A percentile compares a stretch with the other conserved stretches of the same genome.
Conservation (phyloP, 352 stramenopile species). For the Pythium aquatile region DNA sequence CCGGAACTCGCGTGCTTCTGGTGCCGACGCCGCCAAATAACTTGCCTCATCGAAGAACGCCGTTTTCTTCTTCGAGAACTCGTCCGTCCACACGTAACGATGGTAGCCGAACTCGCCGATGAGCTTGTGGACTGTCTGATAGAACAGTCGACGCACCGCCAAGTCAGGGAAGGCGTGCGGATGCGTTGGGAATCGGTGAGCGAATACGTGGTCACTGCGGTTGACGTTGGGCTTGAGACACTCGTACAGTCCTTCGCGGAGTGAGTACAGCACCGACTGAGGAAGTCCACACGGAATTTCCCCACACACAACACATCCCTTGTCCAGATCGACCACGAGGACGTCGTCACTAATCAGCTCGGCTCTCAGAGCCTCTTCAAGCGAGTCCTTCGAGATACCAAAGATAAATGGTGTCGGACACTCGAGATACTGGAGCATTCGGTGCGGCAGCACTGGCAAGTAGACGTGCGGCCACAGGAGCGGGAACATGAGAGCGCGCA, state of each 20-base stretch:
- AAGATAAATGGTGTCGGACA: constrained; percentile 88
- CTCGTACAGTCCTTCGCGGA: constrained; percentile 29
- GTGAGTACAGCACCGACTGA: constrained; percentile 19
- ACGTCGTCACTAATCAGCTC: constrained; percentile 69
- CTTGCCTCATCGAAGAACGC: constrained; percentile 87
- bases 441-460: constrained; percentile 67
- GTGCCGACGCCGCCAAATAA: constrained; percentile 72
- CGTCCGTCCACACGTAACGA: constrained; percentile 81
- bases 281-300: constrained; percentile 24
- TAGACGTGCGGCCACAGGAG: constrained; percentile 88
- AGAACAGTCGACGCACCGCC: constrained; percentile 67
- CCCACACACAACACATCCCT: constrained; percentile 25
- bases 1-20: constrained; percentile 77
- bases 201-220: constrained; percentile 34
- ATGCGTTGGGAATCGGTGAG: constrained; percentile 33
- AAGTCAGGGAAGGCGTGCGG: constrained; percentile 73
- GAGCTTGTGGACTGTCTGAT: constrained; percentile 57
- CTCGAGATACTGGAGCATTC: constrained; percentile 83
- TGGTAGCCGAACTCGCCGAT: constrained; percentile 86
- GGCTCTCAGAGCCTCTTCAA: constrained; percentile 56
- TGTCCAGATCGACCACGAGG: constrained; percentile 62
- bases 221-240: constrained; percentile 37
- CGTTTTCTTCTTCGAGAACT: constrained; percentile 76
- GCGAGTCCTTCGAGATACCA: constrained; percentile 59
- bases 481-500: constrained; percentile 83